Conservation (phyloP, 2,329 filamentous ascomycete genomes). For the Verticillium dahliae region DNA sequence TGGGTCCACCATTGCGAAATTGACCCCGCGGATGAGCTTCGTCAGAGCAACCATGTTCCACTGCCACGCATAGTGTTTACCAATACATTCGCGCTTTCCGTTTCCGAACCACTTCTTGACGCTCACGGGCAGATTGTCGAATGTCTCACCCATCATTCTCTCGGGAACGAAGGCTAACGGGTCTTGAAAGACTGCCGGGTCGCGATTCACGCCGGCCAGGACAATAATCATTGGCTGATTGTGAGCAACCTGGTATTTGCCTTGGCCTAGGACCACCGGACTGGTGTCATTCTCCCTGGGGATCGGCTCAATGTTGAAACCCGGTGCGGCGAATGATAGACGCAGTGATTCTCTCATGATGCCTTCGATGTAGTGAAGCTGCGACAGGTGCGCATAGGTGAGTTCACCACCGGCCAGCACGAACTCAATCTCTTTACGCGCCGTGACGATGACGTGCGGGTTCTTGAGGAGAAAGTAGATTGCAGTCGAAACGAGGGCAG, state of each 20-base stretch:
- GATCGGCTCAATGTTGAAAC: constrained; percentile 46
- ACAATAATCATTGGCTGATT: constrained; percentile 43
- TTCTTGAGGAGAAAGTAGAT: constrained; percentile 47
- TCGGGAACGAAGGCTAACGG: constrained; percentile 38
- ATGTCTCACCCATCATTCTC: constrained; percentile 40
- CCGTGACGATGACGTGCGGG: constrained; percentile 37
- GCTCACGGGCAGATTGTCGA: constrained; percentile 32
- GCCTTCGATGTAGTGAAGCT: constrained; percentile 47
- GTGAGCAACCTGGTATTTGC: constrained; percentile 42
- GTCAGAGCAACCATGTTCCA: constrained; percentile 35
- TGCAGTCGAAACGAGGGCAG: constrained; percentile 34
- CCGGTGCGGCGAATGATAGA: constrained; percentile 45
- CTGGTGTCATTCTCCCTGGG: constrained; percentile 32
- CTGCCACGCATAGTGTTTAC: constrained; percentile 41
- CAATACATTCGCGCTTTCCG: constrained; percentile 45
- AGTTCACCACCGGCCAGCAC: constrained; percentile 40
- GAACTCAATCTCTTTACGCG: constrained; percentile 46
- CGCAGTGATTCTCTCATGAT: constrained; percentile 49
- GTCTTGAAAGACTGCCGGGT: constrained; percentile 39
- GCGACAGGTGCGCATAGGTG: constrained; percentile 38
- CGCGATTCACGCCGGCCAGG: constrained; percentile 42
- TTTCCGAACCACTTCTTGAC: constrained; percentile 47
- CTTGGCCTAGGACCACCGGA: constrained; percentile 39
- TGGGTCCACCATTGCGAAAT: constrained; percentile 36
- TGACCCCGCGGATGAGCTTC: constrained; percentile 35